Conservation (phyloP, 257 asterid species). For the Primulina eburnea region DNA sequence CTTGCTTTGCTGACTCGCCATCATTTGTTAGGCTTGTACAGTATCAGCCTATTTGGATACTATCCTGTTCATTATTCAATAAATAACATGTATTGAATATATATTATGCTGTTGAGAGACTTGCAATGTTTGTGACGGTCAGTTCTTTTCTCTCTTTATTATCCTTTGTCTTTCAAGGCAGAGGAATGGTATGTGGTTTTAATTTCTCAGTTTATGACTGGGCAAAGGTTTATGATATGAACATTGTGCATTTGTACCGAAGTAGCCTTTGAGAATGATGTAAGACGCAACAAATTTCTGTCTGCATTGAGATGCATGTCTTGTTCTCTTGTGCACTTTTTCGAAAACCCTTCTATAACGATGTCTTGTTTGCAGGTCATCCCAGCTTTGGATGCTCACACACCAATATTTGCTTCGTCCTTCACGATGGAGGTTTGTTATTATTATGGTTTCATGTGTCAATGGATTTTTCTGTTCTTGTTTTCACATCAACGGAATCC, state of each 20-base stretch:
- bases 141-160: not conserved
- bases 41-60: constrained; percentile 2
- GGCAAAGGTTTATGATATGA: constrained; percentile 3
- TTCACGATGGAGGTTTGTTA: constrained; percentile 94
- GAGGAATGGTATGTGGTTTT: not conserved
- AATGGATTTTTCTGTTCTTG: constrained; percentile 17
- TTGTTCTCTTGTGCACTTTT: not conserved
- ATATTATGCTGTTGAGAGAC: not conserved
- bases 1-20: constrained; percentile 1
- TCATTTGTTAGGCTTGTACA: not conserved
- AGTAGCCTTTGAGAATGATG: constrained; percentile 10
- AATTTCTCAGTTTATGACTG: constrained; percentile 4
- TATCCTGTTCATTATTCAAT: not conserved
- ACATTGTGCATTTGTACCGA: constrained; percentile 13
- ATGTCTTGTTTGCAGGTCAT: constrained; percentile 61
- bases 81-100: not conserved
- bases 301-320: not conserved
- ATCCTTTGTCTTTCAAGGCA: not conserved
- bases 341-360: constrained; percentile 5
- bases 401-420: constrained; percentile 95
- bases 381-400: constrained; percentile 86
- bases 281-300: constrained; percentile 14
- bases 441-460: constrained; percentile 2
- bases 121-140: not conserved
- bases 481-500: not conserved